Conservation (phyloP, 208 protist species). For the Leishmania tarentolae region DNA sequence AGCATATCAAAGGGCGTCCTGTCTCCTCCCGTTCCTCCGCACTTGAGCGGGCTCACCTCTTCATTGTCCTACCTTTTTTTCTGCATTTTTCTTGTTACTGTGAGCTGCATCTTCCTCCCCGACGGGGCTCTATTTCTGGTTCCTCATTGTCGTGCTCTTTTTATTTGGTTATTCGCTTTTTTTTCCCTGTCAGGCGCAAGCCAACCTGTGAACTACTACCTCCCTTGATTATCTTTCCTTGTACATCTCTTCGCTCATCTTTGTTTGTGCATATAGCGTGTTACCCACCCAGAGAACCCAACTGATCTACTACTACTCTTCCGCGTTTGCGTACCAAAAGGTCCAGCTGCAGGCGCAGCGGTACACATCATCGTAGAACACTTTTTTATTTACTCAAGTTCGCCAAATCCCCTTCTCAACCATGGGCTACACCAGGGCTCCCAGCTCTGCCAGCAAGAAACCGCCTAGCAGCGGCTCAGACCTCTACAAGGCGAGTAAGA, state of each 20-base stretch:
- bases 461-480: slow-evolving; percentile 17
- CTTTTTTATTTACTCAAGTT: no score
- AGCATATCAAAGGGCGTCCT: background rate
- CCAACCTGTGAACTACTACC: background rate
- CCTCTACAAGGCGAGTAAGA: slow-evolving; percentile 5
- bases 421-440: background rate
- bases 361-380: background rate
- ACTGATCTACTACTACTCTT: background rate
- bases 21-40: background rate
- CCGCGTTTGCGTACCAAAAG: background rate
- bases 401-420: background rate
- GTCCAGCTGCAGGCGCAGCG: background rate
- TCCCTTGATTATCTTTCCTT: background rate
- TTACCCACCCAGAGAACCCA: background rate
- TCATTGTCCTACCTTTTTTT: background rate
- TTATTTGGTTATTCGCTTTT: background rate
- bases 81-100: background rate
- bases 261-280: background rate
- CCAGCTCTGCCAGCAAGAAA: slow-evolving; percentile 15
- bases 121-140: background rate
- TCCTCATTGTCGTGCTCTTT: background rate
- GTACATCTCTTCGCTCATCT: background rate
- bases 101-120: background rate
- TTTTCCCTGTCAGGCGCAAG: background rate
- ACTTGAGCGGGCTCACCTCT: background rate